phyloP scores from a whole-genome alignment of 768 basidiomycete genomes.

The Boletus pseudo-olivaceus region DNA sequence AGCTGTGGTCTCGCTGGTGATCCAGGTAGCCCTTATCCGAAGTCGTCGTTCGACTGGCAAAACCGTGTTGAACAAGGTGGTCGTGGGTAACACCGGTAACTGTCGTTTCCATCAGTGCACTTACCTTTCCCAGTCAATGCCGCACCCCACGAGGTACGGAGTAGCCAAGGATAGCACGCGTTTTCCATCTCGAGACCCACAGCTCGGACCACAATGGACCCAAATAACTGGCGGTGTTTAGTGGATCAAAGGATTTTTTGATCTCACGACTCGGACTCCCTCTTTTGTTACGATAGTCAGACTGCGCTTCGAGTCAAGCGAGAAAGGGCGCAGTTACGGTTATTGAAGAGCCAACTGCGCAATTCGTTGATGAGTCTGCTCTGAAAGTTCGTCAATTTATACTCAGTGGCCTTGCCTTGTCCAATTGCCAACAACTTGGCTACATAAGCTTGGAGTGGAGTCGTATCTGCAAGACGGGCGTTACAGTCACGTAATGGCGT shows the following conservation, averaged over 20 bases:
- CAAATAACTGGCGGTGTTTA: neutral
- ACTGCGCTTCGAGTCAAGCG: neutral
- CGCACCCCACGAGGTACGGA: neutral
- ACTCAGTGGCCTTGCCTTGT: too few relatives aligned
- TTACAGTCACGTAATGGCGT: too few relatives aligned
- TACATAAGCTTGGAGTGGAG: too few relatives aligned
- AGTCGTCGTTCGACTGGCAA: slow-evolving; percentile 28
- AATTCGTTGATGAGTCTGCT: neutral
- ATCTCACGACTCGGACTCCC: neutral
- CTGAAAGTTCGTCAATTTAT: neutral
- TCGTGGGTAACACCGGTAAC: slow-evolving; percentile 14
- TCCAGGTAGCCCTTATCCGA: neutral
- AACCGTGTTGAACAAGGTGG: slow-evolving; percentile 9
- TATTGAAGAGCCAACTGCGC: too few relatives aligned
- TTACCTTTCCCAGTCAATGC: neutral
- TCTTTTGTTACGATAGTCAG: neutral
- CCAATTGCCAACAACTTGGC: too few relatives aligned
- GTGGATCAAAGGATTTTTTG: neutral
- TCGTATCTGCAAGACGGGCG: too few relatives aligned
- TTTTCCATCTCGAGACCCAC: neutral
- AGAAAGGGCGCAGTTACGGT: neutral
- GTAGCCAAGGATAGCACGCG: neutral
- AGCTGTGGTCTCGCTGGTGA: neutral
- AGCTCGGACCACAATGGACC: neutral
- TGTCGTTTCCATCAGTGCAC: slow-evolving; percentile 12